Evolutionary conservation across 495 filamentous ascomycete genomes (phyloP).

Genomic region (Filosporella fistucella): DNA sequence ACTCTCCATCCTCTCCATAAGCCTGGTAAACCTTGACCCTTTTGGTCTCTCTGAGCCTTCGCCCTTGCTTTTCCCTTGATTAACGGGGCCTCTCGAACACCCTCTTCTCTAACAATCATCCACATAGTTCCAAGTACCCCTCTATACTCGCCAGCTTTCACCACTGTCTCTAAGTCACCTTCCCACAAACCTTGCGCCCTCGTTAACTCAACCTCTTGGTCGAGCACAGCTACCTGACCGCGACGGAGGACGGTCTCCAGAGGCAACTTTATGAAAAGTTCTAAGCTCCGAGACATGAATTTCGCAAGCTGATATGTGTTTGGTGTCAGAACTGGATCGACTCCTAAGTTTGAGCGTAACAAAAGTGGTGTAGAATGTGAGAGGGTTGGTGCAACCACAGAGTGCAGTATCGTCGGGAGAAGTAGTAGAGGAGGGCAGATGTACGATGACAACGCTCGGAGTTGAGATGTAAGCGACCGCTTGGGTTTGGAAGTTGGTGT

Average conservation of each 20-base stretch:
- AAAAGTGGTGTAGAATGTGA: constrained; percentile 75
- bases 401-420: constrained; percentile 80
- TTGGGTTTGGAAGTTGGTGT: constrained; percentile 71
- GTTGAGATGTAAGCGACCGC: constrained; percentile 60
- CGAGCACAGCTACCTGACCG: constrained; percentile 68
- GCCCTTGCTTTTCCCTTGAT: constrained; percentile 31
- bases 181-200: constrained; percentile 5
- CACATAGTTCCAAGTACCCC: constrained; percentile 88
- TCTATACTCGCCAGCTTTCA: constrained; percentile 68
- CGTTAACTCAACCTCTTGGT: not conserved
- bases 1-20: constrained; percentile 93
- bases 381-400: constrained; percentile 75
- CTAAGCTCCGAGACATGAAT: constrained; percentile 71
- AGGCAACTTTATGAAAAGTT: constrained; percentile 79
- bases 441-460: constrained; percentile 73
- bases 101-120: constrained; percentile 80
- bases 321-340: constrained; percentile 81
- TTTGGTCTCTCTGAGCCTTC: constrained; percentile 39
- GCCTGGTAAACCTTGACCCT: constrained; percentile 78
- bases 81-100: constrained; percentile 31
- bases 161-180: constrained; percentile 54
- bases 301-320: constrained; percentile 70
- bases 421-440: constrained; percentile 66
- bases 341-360: constrained; percentile 68
- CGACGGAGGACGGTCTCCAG: constrained; percentile 88